A percentile compares a stretch with the other conserved stretches of the same genome.
These are phyloP conservation scores for Takashimella koratensis DNA, from an alignment of 1,284 basidiomycete genomes.

Conservation along the genomic window DNA sequence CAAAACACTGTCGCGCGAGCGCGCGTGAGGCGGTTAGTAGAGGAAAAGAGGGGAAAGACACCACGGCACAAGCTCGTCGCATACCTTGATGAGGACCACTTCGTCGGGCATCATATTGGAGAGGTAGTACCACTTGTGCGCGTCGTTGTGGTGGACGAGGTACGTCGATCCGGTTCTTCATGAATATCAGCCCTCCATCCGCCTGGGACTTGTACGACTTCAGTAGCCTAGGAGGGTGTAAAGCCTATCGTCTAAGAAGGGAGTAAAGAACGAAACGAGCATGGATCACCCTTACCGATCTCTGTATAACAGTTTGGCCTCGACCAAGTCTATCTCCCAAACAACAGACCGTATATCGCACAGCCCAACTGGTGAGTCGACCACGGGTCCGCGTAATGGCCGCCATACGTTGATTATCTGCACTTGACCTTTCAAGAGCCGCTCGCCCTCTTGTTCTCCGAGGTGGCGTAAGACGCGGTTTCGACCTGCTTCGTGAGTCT, in stretches of 20 bases:
- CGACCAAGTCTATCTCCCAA: constrained; percentile 8
- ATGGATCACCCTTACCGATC: constrained; percentile 12
- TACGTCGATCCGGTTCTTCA: constrained; percentile 21
- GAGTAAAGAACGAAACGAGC: too few relatives aligned
- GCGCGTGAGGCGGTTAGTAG: too few relatives aligned
- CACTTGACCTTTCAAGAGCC: constrained; percentile 12
- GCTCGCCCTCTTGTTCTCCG: constrained; percentile 10
- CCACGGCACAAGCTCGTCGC: too few relatives aligned
- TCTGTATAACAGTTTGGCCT: constrained; percentile 14
- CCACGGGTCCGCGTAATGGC: constrained; percentile 9
- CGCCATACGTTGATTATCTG: constrained; percentile 25
- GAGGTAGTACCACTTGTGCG: constrained; percentile 16
- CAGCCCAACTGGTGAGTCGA: constrained; percentile 13
- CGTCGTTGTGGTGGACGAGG: constrained; percentile 10
- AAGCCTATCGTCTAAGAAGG: not conserved
- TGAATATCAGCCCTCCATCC: too few relatives aligned
- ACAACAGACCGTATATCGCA: constrained; percentile 14
- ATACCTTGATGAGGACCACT: constrained; percentile 22
- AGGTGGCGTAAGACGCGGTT: constrained; percentile 13
- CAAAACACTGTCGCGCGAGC: constrained; percentile 4
- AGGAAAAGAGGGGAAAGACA: too few relatives aligned
- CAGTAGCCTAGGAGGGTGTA: constrained; percentile 7
- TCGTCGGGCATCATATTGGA: constrained; percentile 18
- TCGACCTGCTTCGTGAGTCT: constrained; percentile 13
- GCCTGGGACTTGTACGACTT: too few relatives aligned